Percentiles rank a stretch among this genome's conserved stretches.
phyloP scores from a whole-genome alignment of 805 yeast genomes.

The Candida railenensis region DNA sequence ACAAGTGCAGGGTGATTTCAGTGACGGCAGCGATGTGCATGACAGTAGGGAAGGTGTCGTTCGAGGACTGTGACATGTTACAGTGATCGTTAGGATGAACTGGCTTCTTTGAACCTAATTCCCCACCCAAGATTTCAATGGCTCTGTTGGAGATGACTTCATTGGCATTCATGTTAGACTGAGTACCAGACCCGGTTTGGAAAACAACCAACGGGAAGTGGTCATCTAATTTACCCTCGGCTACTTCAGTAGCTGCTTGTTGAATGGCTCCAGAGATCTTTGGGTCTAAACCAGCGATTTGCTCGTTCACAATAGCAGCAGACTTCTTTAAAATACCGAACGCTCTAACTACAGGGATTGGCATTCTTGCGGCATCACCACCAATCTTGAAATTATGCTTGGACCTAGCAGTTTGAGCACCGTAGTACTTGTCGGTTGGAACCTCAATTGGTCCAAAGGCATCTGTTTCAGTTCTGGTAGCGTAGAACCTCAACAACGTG shows the following conservation, averaged over 20 bases:
- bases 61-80: constrained; percentile 39
- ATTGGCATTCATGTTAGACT: constrained; percentile 40
- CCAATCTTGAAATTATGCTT: constrained; percentile 39
- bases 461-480: constrained; percentile 33
- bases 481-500: constrained; percentile 6
- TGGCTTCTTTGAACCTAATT: constrained; percentile 35
- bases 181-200: constrained; percentile 43
- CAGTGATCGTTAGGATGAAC: constrained; percentile 42
- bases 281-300: constrained; percentile 31
- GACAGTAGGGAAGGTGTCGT: constrained; percentile 41
- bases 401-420: constrained; percentile 40
- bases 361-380: constrained; percentile 32
- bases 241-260: constrained; percentile 38
- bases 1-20: constrained; percentile 26
- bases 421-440: constrained; percentile 34
- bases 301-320: constrained; percentile 37
- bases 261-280: constrained; percentile 31
- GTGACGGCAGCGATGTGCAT: constrained; percentile 43
- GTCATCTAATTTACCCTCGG: constrained; percentile 36
- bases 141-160: constrained; percentile 40
- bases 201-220: constrained; percentile 42
- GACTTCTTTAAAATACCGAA: constrained; percentile 39
- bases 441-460: constrained; percentile 40
- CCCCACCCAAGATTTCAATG: constrained; percentile 38
- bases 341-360: constrained; percentile 32